phyloP scores from a whole-genome alignment of 257 asterid species.

The Echium plantagineum region DNA sequence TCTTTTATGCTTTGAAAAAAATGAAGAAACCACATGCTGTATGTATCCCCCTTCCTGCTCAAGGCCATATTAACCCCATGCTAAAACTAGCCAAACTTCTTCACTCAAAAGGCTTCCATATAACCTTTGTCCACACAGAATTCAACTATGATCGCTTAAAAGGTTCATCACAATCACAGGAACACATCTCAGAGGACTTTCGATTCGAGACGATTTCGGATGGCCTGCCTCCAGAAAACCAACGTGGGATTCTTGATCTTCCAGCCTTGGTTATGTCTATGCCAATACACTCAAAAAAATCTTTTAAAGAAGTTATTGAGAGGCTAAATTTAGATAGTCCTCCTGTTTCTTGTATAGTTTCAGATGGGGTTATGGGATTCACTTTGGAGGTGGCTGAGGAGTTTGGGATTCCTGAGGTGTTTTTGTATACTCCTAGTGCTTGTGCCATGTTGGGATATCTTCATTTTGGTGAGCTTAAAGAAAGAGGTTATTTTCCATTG shows the following conservation, averaged over 20 bases:
- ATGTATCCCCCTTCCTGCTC: constrained; percentile 22
- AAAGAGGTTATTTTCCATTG: constrained; percentile 20
- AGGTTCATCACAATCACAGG: background rate
- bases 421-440: constrained; percentile 21
- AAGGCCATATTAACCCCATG: constrained; percentile 24
- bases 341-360: constrained; percentile 15
- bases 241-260: constrained; percentile 15
- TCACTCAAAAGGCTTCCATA: constrained; percentile 8
- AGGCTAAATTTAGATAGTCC: constrained; percentile 11
- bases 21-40: constrained; percentile 18
- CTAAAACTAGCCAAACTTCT: constrained; percentile 21
- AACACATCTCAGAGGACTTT: background rate
- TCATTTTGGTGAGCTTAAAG: constrained; percentile 14
- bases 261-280: constrained; percentile 14
- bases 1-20: no score
- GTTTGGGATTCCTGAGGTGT: constrained; percentile 13
- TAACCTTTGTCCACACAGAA: constrained; percentile 23
- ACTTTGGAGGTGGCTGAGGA: constrained; percentile 20
- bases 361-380: constrained; percentile 22
- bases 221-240: constrained; percentile 17
- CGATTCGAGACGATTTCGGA: constrained; percentile 16
- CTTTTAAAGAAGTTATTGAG: constrained; percentile 11
- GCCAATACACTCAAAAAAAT: constrained; percentile 15
- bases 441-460: constrained; percentile 22
- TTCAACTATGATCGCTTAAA: constrained; percentile 9